These are phyloP conservation scores for Candida morakotiae DNA, from an alignment of 805 yeast species.

Conservation along the genomic window DNA sequence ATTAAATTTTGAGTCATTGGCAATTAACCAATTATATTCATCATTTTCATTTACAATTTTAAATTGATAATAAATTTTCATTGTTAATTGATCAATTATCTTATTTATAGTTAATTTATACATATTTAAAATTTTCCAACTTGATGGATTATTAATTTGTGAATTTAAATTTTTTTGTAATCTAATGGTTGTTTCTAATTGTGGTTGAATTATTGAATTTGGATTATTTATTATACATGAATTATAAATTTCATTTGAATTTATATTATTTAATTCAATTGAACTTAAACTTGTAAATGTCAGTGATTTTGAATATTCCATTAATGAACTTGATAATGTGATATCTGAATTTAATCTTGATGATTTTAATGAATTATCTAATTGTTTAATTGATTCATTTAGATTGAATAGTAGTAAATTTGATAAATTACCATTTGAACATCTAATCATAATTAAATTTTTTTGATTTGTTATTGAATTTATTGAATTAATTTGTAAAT, in stretches of 20 bases:
- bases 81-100: constrained; percentile 23
- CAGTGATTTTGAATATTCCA: constrained; percentile 26
- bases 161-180: constrained; percentile 34
- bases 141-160: constrained; percentile 29
- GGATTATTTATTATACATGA: constrained; percentile 8
- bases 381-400: constrained; percentile 24
- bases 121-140: constrained; percentile 43
- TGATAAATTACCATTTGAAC: constrained; percentile 23
- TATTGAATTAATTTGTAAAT: constrained; percentile 29
- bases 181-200: constrained; percentile 21
- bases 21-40: constrained; percentile 27
- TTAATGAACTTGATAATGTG: constrained; percentile 35
- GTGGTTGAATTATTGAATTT: neutral
- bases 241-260: constrained; percentile 10
- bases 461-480: constrained; percentile 29
- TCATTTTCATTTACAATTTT: constrained; percentile 17
- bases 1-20: constrained; percentile 23
- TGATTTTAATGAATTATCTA: constrained; percentile 9
- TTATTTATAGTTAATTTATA: constrained; percentile 26
- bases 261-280: constrained; percentile 4
- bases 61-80: constrained; percentile 24
- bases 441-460: constrained; percentile 29
- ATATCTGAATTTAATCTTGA: constrained; percentile 17
- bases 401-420: constrained; percentile 22
- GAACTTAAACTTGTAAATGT: constrained; percentile 19